Evolutionary conservation across 805 yeast species (phyloP).

Genomic region (Yarrowia sp.): DNA sequence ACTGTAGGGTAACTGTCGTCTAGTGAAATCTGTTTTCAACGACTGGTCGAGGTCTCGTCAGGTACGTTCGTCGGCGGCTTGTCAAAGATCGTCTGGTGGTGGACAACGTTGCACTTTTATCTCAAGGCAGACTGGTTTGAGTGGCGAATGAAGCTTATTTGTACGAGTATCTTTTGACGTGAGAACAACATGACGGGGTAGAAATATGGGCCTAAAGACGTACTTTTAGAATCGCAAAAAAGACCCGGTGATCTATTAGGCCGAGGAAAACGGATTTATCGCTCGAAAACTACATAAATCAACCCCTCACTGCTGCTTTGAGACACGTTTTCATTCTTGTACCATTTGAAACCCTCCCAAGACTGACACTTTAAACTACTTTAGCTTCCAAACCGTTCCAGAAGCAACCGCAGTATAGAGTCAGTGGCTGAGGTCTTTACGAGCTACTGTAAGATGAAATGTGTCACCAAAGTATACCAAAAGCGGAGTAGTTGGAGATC

Average conservation of each 20-base stretch:
- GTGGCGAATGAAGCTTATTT: slow-evolving; percentile 14
- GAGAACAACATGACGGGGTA: background rate
- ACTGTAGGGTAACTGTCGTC: background rate
- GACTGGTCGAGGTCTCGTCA: background rate
- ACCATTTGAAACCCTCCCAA: background rate
- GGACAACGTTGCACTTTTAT: slow-evolving; percentile 19
- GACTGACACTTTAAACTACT: background rate
- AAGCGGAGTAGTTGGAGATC: background rate
- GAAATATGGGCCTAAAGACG: background rate
- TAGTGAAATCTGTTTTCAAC: background rate
- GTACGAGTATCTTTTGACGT: background rate
- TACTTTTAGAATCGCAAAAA: background rate
- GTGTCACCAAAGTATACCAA: background rate
- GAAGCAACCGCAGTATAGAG: background rate
- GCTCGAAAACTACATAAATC: background rate
- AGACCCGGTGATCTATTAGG: background rate
- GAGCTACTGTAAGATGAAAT: background rate
- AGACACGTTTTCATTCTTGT: too few species aligned
- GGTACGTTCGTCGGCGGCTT: background rate
- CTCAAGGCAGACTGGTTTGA: background rate
- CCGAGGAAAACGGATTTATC: background rate
- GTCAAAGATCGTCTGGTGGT: background rate
- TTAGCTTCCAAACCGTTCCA: background rate
- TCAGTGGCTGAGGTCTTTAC: slow-evolving; percentile 10
- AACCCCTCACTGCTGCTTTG: background rate